Evolutionary conservation across 192 early-diverging fungal genomes (phyloP).

Genomic region (Pilobolus umbonatus): DNA sequence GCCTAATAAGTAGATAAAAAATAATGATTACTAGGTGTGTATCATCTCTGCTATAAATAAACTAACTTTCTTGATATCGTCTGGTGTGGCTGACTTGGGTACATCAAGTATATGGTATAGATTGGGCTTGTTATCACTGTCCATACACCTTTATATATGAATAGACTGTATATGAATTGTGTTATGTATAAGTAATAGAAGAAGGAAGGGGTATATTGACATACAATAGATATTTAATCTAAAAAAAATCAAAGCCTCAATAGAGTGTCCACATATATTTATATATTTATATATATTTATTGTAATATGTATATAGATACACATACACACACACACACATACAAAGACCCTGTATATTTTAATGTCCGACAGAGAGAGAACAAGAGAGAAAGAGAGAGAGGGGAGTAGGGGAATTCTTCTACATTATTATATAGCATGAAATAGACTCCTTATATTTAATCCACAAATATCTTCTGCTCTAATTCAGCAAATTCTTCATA

Average conservation of each 20-base stretch:
- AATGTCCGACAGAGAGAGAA: too few relatives aligned
- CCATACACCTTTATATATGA: too few relatives aligned
- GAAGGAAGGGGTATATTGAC: background rate
- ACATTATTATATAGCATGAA: too few relatives aligned
- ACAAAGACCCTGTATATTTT: too few relatives aligned
- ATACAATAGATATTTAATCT: background rate
- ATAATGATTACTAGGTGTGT: too few relatives aligned
- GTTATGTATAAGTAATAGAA: constrained; percentile 19
- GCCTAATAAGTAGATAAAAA: constrained; percentile 21
- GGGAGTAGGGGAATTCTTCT: background rate
- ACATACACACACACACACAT: too few relatives aligned
- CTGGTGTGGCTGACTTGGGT: constrained; percentile 44
- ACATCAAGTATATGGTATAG: constrained; percentile 49
- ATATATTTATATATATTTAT: too few relatives aligned
- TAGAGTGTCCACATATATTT: too few relatives aligned
- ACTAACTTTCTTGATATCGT: constrained; percentile 52
- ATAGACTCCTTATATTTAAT: too few relatives aligned
- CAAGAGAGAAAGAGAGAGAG: background rate
- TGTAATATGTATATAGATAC: too few relatives aligned
- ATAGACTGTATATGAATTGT: too few relatives aligned
- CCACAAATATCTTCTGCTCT: constrained; percentile 50
- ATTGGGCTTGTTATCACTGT: constrained; percentile 43
- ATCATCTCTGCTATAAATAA: background rate
- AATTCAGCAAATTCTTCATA: constrained; percentile 58
- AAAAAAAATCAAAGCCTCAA: constrained; percentile 1